These are phyloP conservation scores for Zizania latifolia DNA, from an alignment of 176 grass and related monocot genomes.

Conservation along the genomic window DNA sequence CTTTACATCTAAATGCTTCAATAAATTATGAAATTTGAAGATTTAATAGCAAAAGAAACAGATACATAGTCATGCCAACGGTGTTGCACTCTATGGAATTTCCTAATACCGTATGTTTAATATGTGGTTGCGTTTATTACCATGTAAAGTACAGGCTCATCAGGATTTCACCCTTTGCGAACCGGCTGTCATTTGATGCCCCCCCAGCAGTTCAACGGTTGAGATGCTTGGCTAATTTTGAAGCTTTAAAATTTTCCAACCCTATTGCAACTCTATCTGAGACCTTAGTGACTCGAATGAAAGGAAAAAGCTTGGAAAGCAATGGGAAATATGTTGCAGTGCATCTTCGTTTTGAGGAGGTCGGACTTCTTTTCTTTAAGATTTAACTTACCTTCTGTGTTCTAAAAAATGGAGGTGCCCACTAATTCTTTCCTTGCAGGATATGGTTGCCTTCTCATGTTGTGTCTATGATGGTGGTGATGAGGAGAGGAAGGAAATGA, in stretches of 20 bases:
- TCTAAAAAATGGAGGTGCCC: neutral
- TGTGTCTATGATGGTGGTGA: slow-evolving; percentile 93
- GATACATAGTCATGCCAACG: neutral
- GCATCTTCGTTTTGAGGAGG: slow-evolving; percentile 99
- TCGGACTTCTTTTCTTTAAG: slow-evolving; percentile 29
- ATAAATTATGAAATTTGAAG: neutral
- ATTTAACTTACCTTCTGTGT: neutral
- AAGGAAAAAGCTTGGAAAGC: slow-evolving; percentile 51
- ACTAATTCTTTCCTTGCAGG: slow-evolving; percentile 46
- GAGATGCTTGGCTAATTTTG: slow-evolving; percentile 97
- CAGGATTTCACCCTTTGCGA: slow-evolving; percentile 96
- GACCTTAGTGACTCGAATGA: slow-evolving; percentile 87
- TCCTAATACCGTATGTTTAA: neutral
- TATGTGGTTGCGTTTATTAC: neutral
- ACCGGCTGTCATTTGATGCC: slow-evolving; percentile 90
- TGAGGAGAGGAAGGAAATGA: slow-evolving; percentile 84
- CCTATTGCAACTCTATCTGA: slow-evolving; percentile 70
- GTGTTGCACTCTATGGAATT: neutral
- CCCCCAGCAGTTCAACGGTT: slow-evolving; percentile 75
- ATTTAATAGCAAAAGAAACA: neutral
- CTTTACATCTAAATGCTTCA: neutral
- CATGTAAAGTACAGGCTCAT: slow-evolving; percentile 56
- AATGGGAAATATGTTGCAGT: slow-evolving; percentile 89
- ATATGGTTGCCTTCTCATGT: slow-evolving; percentile 99
- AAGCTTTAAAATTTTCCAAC: slow-evolving; percentile 81